phyloP scores from a whole-genome alignment of 192 early-diverging fungal species.

The Thamnidium elegans region DNA sequence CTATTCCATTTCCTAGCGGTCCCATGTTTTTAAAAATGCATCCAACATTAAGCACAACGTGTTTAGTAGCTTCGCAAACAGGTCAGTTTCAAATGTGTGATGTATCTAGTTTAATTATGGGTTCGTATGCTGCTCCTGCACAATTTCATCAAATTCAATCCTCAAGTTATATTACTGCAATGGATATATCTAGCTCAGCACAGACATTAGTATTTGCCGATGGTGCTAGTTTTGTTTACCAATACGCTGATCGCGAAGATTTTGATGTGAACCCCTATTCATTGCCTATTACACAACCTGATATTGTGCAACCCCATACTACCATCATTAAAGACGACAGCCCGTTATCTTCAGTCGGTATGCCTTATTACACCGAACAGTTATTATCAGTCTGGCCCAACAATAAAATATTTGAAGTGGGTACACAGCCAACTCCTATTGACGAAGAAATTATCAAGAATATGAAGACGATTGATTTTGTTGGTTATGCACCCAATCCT shows the following conservation, averaged over 20 bases:
- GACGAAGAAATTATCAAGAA: constrained; percentile 71
- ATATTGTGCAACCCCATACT: constrained; percentile 41
- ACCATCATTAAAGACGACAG: constrained; percentile 53
- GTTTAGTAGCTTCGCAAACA: constrained; percentile 62
- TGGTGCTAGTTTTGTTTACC: constrained; percentile 68
- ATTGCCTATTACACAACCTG: constrained; percentile 49
- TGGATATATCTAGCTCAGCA: constrained; percentile 78
- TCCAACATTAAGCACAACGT: constrained; percentile 60
- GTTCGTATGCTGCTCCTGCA: constrained; percentile 30
- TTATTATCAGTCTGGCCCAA: constrained; percentile 78
- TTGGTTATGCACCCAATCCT: constrained; percentile 91
- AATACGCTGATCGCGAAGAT: constrained; percentile 71
- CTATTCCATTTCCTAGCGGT: constrained; percentile 66
- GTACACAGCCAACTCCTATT: constrained; percentile 69
- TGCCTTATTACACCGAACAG: constrained; percentile 77
- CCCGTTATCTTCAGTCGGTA: constrained; percentile 71
- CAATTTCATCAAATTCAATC: constrained; percentile 58
- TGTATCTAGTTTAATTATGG: constrained; percentile 47
- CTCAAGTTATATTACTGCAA: constrained; percentile 64
- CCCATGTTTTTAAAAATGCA: constrained; percentile 72
- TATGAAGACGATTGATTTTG: constrained; percentile 89
- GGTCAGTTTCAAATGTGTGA: constrained; percentile 73
- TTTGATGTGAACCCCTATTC: constrained; percentile 67
- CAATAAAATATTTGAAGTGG: constrained; percentile 64
- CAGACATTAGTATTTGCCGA: constrained; percentile 78